Conservation (phyloP, 2,329 filamentous ascomycete species). For the Neofusicoccum ribis region DNA sequence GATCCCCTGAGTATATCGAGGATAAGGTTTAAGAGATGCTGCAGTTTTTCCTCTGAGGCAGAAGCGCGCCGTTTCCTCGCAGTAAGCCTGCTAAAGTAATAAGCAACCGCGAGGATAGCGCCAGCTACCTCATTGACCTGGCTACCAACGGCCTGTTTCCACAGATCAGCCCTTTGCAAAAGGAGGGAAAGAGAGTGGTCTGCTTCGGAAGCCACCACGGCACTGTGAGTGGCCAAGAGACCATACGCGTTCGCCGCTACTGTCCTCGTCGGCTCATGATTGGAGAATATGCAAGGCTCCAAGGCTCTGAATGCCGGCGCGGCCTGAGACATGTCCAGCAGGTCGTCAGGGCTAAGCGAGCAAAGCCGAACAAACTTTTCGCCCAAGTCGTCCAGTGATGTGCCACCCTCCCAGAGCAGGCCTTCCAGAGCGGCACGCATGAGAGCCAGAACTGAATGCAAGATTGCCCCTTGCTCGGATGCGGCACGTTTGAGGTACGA, state of each 20-base stretch:
- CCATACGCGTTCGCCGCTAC: constrained; percentile 72
- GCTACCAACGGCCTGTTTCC: constrained; percentile 62
- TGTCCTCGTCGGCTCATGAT: constrained; percentile 67
- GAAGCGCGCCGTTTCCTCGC: constrained; percentile 46
- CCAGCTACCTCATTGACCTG: constrained; percentile 62
- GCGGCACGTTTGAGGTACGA: constrained; percentile 41
- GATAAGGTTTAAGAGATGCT: constrained; percentile 46
- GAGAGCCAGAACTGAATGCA: constrained; percentile 41
- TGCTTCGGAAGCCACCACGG: constrained; percentile 43
- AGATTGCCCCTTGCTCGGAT: constrained; percentile 10
- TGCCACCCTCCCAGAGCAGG: constrained; percentile 41
- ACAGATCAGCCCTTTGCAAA: constrained; percentile 49
- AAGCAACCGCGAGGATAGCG: constrained; percentile 59
- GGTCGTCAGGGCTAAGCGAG: constrained; percentile 54
- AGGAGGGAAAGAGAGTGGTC: constrained; percentile 48
- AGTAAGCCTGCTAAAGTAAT: constrained; percentile 57
- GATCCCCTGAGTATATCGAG: constrained; percentile 55
- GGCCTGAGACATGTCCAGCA: constrained; percentile 33
- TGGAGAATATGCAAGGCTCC: constrained; percentile 65
- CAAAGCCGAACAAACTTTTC: constrained; percentile 56
- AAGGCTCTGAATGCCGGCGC: constrained; percentile 50
- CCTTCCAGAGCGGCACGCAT: constrained; percentile 48
- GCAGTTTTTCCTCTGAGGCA: constrained; percentile 36
- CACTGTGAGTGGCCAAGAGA: constrained; percentile 68
- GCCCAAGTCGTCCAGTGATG: constrained; percentile 47